Conservation (phyloP, 1,284 basidiomycete species). For the Cystobasidium pallidum region DNA sequence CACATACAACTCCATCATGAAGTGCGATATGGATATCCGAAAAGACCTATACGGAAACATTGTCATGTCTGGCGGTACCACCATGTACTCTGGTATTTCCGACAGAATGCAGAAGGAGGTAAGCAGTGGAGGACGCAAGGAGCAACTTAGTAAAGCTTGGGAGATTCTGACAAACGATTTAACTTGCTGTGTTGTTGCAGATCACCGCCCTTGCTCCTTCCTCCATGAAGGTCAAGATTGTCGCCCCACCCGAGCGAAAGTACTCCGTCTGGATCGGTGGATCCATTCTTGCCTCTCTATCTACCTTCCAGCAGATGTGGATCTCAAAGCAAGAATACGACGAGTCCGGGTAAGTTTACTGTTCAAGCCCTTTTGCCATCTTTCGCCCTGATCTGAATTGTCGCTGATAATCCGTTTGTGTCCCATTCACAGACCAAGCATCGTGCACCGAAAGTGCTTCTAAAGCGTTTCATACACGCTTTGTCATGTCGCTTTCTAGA, state of each 20-base stretch:
- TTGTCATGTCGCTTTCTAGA: background rate
- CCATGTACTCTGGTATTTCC: constrained; percentile 95
- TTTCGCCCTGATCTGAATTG: constrained; percentile 6
- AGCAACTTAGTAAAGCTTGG: too few relatives aligned
- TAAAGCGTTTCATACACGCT: constrained; percentile 6
- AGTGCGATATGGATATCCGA: constrained; percentile 68
- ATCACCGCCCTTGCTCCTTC: constrained; percentile 80
- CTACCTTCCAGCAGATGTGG: constrained; percentile 83
- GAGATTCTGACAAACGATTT: too few relatives aligned
- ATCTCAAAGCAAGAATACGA: constrained; percentile 72
- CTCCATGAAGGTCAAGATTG: constrained; percentile 75
- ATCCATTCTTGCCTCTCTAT: constrained; percentile 91
- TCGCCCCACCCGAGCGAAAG: constrained; percentile 54
- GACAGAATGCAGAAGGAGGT: constrained; percentile 97
- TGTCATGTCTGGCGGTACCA: constrained; percentile 92
- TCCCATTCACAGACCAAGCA: background rate
- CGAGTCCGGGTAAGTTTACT: constrained; percentile 22
- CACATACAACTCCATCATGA: constrained; percentile 83
- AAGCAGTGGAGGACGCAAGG: background rate
- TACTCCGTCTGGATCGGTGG: constrained; percentile 99
- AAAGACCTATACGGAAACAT: constrained; percentile 92
- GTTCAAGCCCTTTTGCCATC: too few relatives aligned
- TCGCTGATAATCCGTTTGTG: background rate
- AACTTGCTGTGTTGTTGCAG: background rate
- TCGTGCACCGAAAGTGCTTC: constrained; percentile 45